Conservation (phyloP, 2,329 filamentous ascomycete species). For the Dryadomyces sulphureus region DNA sequence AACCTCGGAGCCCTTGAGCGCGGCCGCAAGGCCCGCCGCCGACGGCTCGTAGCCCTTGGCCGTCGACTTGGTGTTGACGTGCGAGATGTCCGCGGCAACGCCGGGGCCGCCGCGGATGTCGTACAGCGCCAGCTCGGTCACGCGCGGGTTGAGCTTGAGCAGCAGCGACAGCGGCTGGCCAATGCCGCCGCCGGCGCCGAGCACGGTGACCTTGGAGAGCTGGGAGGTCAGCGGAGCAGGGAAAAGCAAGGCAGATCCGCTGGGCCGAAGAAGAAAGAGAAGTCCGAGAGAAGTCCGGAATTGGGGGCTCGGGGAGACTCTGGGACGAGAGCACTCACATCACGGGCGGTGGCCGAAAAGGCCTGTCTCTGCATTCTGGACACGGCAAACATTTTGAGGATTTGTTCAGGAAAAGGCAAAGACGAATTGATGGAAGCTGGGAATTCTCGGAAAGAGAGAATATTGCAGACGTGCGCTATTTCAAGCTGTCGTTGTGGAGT, state of each 20-base stretch:
- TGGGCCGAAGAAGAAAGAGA: constrained; percentile 6
- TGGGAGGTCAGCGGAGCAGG: constrained; percentile 21
- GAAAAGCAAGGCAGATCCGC: constrained; percentile 8
- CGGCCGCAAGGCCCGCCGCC: constrained; percentile 57
- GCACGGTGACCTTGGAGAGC: constrained; percentile 94
- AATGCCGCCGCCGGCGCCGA: constrained; percentile 95
- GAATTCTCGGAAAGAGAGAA: not conserved
- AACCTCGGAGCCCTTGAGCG: constrained; percentile 78
- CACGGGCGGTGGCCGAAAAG: constrained; percentile 65
- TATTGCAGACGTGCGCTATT: constrained; percentile 5
- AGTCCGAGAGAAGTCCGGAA: too few relatives aligned
- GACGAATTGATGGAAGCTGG: not conserved
- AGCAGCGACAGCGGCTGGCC: constrained; percentile 95
- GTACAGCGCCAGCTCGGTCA: constrained; percentile 89
- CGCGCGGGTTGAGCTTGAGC: constrained; percentile 95
- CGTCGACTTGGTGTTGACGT: constrained; percentile 97
- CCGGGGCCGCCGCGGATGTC: constrained; percentile 85
- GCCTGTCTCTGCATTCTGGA: constrained; percentile 59
- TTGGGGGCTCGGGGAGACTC: constrained; percentile 3
- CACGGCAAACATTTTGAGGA: constrained; percentile 53
- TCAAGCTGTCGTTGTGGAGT: not conserved
- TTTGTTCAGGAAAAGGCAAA: not conserved
- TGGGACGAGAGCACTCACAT: constrained; percentile 37
- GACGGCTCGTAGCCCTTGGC: constrained; percentile 82
- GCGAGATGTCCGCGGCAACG: constrained; percentile 93